Evolutionary conservation across 202 grass and related monocot genomes (phyloP), one percentile per base, ranked within the genome.

Genomic region (Musa balbisiana): DNA sequence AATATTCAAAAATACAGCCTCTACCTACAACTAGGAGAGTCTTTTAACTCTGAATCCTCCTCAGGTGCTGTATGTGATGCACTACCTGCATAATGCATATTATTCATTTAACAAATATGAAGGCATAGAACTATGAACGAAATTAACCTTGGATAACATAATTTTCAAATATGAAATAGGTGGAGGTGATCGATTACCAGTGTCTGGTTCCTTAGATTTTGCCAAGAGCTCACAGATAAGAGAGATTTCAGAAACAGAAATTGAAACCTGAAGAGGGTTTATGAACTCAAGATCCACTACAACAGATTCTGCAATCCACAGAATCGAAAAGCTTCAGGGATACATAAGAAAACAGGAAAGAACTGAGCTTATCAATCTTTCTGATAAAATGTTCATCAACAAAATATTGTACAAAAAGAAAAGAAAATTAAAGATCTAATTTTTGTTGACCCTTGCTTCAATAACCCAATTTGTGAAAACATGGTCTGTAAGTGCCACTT

Each of bases 211-310:
- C 0, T 90, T 87, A 81, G 87, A 87, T 73, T 70, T 86, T 75
- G 82, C 80, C 74, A 87, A 89, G 78, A 87, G 89, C 66, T 92
- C 83, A 81, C 95, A 99, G 70, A 99, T 79, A 83, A 99, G 91
- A 83, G 85, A 92, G 15, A 94, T 86, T 59, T 84, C 80, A 79
- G 91, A 92, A 83, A 99, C 84, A 82, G 86, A 67, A 80, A 99
- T 80, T 73, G 91, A 80, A 85, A 95, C 89, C 58, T 95, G 95
- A 25, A 99, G 86, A 87, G 95, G 95, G 78, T 99, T 99, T 85
- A 87, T 94, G 63, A 99, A 72, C 82, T 99, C 95, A 85, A 95
- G 50, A 12, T 82, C 83, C 84, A 99, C 77, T 85, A 87, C 92
- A 71, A 99, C 85, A 80, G 87, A 78, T 83, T 99, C 95, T 99